Base-by-base conservation (phyloP, 176 grass and related monocot species). In the Chrysopogon serrulatus region DNA sequence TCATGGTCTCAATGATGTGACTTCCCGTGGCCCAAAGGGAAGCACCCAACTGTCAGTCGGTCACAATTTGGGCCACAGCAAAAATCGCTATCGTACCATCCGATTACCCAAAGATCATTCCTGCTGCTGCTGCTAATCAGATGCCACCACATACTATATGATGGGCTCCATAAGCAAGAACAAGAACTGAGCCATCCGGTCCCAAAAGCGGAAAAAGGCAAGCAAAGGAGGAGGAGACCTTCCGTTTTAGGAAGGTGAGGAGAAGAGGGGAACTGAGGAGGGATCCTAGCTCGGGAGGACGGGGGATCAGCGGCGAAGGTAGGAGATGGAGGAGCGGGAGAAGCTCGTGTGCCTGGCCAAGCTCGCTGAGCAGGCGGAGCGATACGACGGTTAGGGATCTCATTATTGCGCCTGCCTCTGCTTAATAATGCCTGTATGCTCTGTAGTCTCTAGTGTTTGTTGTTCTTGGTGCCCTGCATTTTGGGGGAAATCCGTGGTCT, bases 351-450 rank as follows among this genome's bases (percentile, higher is more conserved):
- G 45, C 71, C 77, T 89, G 48, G 87, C 92, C 32, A 92, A 90
- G 87, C 74, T 94, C 65, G 90, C 92, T 33, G 81, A 92, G 73
- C 84, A 92, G 82, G 87, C 84, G 21, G 87, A 90, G 84, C 87
- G 90, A 90, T 94, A 80, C 49, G 77, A 92, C 59, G 90, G 92
- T 91, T 28, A 69, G 56, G 67, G 71, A 72, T 79, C 69, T 40
- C 69, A 0, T 27, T 23, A 44, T 71, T 49, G 39, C 27, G 19
- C 45, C 35, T 33, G 19, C 45, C 35, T 33, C 26, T 71, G 23
- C 12, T 71, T 41, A 37, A 26, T 41, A 37, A 26, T 74, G 59
- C 75, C 36, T 18, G 10, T 68, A 1, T 11, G 53, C 53, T 1
- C 21, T 11, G 3, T 9, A 57, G 53, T 24, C 48, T 16, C 17